phyloP scores from a whole-genome alignment of 768 basidiomycete species.

The Boletus speciosus region DNA sequence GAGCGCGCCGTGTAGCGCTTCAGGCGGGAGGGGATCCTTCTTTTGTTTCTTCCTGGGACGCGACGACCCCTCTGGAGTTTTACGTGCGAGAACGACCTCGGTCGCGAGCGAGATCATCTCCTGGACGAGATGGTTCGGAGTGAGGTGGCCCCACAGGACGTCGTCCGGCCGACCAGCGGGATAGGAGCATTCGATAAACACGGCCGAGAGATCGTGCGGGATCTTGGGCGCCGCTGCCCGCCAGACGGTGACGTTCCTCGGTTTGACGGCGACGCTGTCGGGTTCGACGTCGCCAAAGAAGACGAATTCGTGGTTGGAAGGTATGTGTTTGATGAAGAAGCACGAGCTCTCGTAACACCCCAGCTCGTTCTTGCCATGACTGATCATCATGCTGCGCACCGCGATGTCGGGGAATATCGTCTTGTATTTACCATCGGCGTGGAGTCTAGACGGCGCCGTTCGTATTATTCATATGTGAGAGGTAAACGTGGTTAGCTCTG shows the following conservation, averaged over 20 bases:
- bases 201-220: constrained; percentile 59
- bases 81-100: constrained; percentile 55
- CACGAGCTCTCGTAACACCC: constrained; percentile 75
- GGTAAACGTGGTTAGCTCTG: constrained; percentile 9
- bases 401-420: constrained; percentile 54
- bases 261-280: constrained; percentile 61
- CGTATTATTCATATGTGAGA: background rate
- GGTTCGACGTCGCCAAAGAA: constrained; percentile 97
- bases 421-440: constrained; percentile 50
- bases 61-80: constrained; percentile 26
- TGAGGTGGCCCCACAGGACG: constrained; percentile 81
- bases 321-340: constrained; percentile 76
- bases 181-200: constrained; percentile 96
- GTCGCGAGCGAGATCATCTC: constrained; percentile 71
- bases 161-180: constrained; percentile 66
- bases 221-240: constrained; percentile 75
- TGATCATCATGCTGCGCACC: constrained; percentile 63
- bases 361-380: constrained; percentile 59
- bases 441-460: constrained; percentile 37
- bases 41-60: constrained; percentile 37
- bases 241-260: constrained; percentile 75
- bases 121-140: constrained; percentile 70
- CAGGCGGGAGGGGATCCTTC: constrained; percentile 35
- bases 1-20: constrained; percentile 51
- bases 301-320: constrained; percentile 65